Base-by-base conservation (phyloP, 805 yeast species). In the Saturnispora halmiae region DNA sequence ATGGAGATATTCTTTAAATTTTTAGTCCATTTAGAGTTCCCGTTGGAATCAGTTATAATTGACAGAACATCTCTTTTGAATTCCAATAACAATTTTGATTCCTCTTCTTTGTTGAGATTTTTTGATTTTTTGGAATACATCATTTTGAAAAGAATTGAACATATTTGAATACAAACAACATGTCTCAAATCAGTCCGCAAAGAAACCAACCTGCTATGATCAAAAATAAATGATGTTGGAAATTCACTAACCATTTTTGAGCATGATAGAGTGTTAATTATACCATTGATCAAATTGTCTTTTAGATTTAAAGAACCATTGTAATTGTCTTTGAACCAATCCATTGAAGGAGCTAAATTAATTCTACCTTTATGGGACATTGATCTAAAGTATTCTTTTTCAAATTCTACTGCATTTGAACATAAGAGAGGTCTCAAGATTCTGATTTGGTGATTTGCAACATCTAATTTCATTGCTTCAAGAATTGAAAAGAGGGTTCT, bases 401-500 rank as follows among this genome's bases (percentile, higher is more conserved):
- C 97, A 54, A 88, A 84, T 45, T 82, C 88, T 10, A 82, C 81
- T 2, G 95, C 92, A 27, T 92, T 83, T 52, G 85, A 87, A 43
- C 86, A 75, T 36, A 90, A 67, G 2, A 82, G 80, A 2, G 95
- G 94, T 53, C 96, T 71, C 40, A 87, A 65, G 16, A 85, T 76
- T 49, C 95, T 71, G 41, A 90, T 84, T 62, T 88, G 96, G 56
- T 88, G 95, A 61, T 88, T 88, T 13, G 96, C 95, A 42, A 87
- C 92, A 55, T 90, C 96, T 46, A 88, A 67, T 59, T 88, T 90
- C 94, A 88, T 87, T 9, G 94, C 90, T 59, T 88, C 96, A 47
- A 90, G 66, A 43, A 90, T 81, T 44, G 82, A 79, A 55, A 88
- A 85, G 7, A 84, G 71, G 59, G 79, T 72, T 42, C 87, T 70